Conservation (phyloP, 2,329 filamentous ascomycete genomes). For the Ophiostoma sp. region DNA sequence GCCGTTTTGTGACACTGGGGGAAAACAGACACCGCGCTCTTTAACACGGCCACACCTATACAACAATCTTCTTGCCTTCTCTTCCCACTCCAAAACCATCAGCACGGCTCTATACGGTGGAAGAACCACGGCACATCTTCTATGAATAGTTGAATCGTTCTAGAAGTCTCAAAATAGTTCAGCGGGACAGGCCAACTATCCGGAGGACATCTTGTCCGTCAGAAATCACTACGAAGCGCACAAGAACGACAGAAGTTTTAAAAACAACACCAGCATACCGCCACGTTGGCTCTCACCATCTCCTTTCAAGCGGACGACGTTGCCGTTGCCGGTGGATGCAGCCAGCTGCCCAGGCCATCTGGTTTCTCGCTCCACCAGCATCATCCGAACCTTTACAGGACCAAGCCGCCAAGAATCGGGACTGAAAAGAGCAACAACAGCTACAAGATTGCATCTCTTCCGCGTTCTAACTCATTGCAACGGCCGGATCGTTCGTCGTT, state of each 20-base stretch:
- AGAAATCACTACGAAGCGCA: not conserved
- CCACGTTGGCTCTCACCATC: conserved; percentile 30
- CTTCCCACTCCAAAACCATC: not conserved
- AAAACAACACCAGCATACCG: conserved; percentile 7
- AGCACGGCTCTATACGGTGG: not conserved
- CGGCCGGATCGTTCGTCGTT: not conserved
- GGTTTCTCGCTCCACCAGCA: conserved; percentile 12
- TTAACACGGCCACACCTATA: not conserved
- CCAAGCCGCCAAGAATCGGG: not conserved
- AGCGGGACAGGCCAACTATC: not conserved
- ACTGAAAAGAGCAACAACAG: conserved; percentile 3
- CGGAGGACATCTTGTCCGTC: not conserved
- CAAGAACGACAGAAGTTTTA: not conserved
- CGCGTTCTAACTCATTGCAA: not conserved
- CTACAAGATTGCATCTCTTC: not conserved
- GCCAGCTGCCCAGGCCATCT: conserved; percentile 6
- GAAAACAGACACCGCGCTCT: not conserved
- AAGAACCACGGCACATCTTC: not conserved
- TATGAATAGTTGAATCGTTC: not conserved
- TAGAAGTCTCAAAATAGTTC: conserved; percentile 5
- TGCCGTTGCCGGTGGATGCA: conserved; percentile 24
- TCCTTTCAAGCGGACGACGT: conserved; percentile 24
- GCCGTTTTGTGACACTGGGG: not conserved
- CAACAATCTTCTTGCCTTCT: not conserved
- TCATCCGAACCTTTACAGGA: not conserved